phyloP scores from a whole-genome alignment of 495 filamentous ascomycete genomes.

The Tetracladium setigerum region DNA sequence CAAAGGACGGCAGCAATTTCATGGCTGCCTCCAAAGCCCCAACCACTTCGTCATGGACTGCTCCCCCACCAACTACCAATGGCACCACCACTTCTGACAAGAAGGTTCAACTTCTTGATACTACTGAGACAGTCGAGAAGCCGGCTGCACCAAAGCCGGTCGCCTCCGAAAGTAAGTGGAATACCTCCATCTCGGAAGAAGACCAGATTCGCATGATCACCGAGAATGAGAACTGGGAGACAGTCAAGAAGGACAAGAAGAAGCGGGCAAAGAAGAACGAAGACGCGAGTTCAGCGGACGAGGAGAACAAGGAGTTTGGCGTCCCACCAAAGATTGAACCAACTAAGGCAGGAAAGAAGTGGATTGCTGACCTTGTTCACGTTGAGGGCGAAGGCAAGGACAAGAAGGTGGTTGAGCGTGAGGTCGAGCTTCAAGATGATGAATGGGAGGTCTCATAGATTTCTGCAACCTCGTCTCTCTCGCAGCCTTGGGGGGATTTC shows the following conservation, averaged over 20 bases:
- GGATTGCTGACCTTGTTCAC: not conserved
- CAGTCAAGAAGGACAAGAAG: conserved; percentile 48
- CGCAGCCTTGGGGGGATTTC: no score
- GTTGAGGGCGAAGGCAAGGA: not conserved
- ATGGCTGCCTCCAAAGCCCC: conserved; percentile 40
- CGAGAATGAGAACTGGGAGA: conserved; percentile 69
- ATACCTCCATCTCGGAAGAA: conserved; percentile 62
- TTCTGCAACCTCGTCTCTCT: no score
- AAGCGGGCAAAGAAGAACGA: conserved; percentile 9
- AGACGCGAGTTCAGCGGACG: not conserved
- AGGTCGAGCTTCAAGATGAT: conserved; percentile 1
- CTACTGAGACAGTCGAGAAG: conserved; percentile 26
- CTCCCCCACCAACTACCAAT: conserved; percentile 17
- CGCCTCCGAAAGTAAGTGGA: conserved; percentile 6
- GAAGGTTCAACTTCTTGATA: conserved; percentile 60
- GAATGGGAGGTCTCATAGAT: conserved; percentile 16
- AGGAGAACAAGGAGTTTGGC: conserved; percentile 3
- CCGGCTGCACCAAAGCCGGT: conserved; percentile 20
- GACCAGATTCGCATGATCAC: conserved; percentile 68
- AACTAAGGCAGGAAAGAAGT: conserved; percentile 13
- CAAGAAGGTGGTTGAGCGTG: not conserved
- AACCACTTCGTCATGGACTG: conserved; percentile 50
- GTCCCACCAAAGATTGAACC: conserved; percentile 5
- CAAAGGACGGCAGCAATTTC: conserved; percentile 58
- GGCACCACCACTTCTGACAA: conserved; percentile 12